Conservation (phyloP, 2,329 filamentous ascomycete genomes). For the Aspergillus udagawae region DNA sequence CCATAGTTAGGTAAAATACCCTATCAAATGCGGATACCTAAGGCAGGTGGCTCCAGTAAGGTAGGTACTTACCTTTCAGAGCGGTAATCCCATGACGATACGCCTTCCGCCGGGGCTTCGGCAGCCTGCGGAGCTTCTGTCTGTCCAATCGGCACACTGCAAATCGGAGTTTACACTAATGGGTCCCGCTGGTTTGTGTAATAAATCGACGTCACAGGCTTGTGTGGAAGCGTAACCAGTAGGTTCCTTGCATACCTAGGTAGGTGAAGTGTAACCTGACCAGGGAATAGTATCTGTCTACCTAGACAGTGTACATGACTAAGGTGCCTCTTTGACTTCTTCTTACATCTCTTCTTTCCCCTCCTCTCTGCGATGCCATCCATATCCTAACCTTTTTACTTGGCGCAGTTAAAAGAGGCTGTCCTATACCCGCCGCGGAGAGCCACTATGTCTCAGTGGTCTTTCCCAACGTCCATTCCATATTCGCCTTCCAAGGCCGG, state of each 20-base stretch:
- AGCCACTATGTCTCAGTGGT: constrained; percentile 26
- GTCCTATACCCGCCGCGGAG: constrained; percentile 1
- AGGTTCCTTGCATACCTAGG: not conserved
- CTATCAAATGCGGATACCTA: not conserved
- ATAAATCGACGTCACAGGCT: constrained; percentile 5
- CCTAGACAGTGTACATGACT: not conserved
- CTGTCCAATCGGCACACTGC: constrained; percentile 7
- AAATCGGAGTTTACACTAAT: not conserved
- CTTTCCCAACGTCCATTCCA: constrained; percentile 30
- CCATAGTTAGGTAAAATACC: not conserved
- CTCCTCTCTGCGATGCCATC: not conserved
- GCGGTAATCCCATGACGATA: not conserved
- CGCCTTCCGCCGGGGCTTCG: constrained; percentile 1
- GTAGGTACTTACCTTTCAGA: not conserved
- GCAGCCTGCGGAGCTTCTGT: constrained; percentile 16
- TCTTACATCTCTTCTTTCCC: not conserved
- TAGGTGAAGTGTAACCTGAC: not conserved
- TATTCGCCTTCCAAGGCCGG: constrained; percentile 50
- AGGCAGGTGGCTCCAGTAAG: too few species aligned
- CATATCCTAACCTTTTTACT: not conserved
- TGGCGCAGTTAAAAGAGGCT: not conserved
- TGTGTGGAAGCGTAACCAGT: not conserved
- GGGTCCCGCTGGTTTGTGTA: not conserved
- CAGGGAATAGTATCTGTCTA: not conserved
- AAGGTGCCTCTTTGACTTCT: not conserved